phyloP scores from a whole-genome alignment of 2,329 filamentous ascomycete genomes.

The Fusarium napiforme region DNA sequence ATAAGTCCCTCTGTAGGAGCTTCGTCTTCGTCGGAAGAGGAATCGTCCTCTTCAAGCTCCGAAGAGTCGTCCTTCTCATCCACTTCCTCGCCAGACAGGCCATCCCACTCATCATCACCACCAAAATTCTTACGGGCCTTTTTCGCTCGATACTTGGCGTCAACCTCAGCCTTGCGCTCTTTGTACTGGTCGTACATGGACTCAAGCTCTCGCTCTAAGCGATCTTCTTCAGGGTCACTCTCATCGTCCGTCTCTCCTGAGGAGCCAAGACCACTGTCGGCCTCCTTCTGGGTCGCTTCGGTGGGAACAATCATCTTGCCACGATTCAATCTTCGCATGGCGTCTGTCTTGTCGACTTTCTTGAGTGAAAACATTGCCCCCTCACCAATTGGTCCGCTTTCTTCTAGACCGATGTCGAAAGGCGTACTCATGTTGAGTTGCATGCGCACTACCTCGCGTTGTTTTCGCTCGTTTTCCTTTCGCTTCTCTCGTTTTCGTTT shows the following conservation, averaged over 20 bases:
- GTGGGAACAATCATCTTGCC: slow-evolving; percentile 81
- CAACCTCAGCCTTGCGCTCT: slow-evolving; percentile 79
- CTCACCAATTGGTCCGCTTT: slow-evolving; percentile 79
- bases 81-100: slow-evolving; percentile 75
- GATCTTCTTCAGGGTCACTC: slow-evolving; percentile 82
- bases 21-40: slow-evolving; percentile 48
- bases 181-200: slow-evolving; percentile 87
- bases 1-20: slow-evolving; percentile 46
- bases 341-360: slow-evolving; percentile 79
- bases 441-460: slow-evolving; percentile 94
- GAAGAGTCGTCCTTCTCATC: slow-evolving; percentile 62
- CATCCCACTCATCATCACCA: slow-evolving; percentile 91
- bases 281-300: slow-evolving; percentile 67
- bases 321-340: slow-evolving; percentile 68
- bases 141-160: slow-evolving; percentile 92
- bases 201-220: slow-evolving; percentile 86
- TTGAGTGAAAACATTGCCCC: slow-evolving; percentile 90
- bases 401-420: slow-evolving; percentile 94
- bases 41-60: slow-evolving; percentile 64
- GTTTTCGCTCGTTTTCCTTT: slow-evolving; percentile 92
- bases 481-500: slow-evolving; percentile 86
- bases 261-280: slow-evolving; percentile 67
- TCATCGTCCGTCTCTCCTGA: slow-evolving; percentile 69
- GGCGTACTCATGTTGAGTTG: slow-evolving; percentile 97
- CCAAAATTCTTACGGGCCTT: slow-evolving; percentile 83